Conservation (phyloP, 257 asterid genomes). For the Capsicum rhomboideum region DNA sequence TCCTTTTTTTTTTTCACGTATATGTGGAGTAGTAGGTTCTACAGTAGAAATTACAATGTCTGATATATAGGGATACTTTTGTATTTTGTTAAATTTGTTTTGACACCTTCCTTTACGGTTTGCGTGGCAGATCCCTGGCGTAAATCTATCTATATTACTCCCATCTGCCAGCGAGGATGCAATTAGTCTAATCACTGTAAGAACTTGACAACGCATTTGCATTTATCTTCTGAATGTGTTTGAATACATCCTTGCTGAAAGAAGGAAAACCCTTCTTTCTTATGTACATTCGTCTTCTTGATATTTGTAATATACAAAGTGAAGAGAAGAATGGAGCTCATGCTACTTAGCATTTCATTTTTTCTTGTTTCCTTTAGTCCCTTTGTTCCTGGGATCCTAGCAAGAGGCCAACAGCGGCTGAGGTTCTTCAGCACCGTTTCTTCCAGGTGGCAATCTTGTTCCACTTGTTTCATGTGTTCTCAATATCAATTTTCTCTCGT, state of each 20-base stretch:
- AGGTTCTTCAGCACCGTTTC: conserved; percentile 65
- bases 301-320: not conserved
- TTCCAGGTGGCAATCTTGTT: conserved; percentile 46
- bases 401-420: conserved; percentile 67
- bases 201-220: conserved; percentile 26
- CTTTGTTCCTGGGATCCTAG: conserved; percentile 69
- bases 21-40: not conserved
- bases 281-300: not conserved
- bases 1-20: not conserved
- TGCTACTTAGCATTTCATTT: not conserved
- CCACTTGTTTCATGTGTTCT: conserved; percentile 23
- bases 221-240: not conserved
- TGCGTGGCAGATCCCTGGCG: conserved; percentile 27
- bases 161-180: conserved; percentile 84
- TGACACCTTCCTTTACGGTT: not conserved
- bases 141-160: conserved; percentile 42
- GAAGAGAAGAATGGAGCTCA: not conserved
- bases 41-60: not conserved
- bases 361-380: conserved; percentile 22
- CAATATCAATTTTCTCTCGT: not conserved
- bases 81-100: not conserved
- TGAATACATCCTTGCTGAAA: not conserved
- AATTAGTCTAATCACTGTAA: conserved; percentile 55
- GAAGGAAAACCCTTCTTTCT: not conserved
- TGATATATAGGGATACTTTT: not conserved